Percentiles rank a stretch among this genome's conserved stretches.
Conservation (phyloP, 345 rosid genomes). For the Euphorbia tirucalli region DNA sequence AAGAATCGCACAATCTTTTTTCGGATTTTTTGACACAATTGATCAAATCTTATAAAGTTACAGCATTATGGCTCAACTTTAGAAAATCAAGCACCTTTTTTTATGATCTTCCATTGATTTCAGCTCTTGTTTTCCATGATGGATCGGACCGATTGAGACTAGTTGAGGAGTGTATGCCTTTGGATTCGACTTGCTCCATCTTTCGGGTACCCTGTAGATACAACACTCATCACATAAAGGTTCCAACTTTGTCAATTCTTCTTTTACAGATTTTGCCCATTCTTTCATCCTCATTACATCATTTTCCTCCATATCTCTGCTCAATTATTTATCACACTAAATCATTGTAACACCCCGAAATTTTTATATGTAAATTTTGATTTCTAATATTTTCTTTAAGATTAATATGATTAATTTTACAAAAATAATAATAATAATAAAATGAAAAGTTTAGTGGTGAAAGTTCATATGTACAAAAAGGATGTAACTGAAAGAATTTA, state of each 20-base stretch:
- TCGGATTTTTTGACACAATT: background rate
- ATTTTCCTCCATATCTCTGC: background rate
- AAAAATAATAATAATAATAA: too few species aligned
- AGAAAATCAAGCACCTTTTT: constrained; percentile 4
- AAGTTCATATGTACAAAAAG: too few species aligned
- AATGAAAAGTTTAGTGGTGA: too few species aligned
- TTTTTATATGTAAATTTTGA: too few species aligned
- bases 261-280: background rate
- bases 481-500: too few species aligned
- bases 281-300: background rate
- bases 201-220: constrained; percentile 11
- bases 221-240: background rate
- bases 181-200: background rate
- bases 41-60: constrained; percentile 2
- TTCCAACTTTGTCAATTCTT: background rate
- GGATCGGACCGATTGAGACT: constrained; percentile 18
- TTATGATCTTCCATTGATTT: constrained; percentile 16
- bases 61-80: background rate
- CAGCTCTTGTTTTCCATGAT: constrained; percentile 10
- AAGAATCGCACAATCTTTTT: background rate
- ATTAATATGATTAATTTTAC: too few species aligned
- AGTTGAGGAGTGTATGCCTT: constrained; percentile 13
- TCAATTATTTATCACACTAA: too few species aligned
- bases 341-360: too few species aligned
- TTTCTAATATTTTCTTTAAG: too few species aligned